Evolutionary conservation across 768 basidiomycete genomes (phyloP).

Genomic region (Favolaschia claudopus): DNA sequence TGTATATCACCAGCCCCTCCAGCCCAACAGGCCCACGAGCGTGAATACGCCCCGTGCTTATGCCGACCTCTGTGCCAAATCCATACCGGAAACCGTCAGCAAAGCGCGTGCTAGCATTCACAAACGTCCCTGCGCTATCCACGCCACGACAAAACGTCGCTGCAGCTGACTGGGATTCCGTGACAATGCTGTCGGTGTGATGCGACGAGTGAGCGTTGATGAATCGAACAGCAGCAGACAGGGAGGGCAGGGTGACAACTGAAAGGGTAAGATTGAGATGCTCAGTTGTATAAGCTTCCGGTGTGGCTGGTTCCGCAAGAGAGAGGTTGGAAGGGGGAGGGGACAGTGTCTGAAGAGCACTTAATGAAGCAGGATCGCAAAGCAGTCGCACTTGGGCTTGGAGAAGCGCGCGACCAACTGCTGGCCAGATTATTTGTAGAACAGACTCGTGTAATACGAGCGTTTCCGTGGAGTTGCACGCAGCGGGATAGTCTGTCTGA

Average conservation of each 20-base stretch:
- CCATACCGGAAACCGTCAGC: conserved; percentile 97
- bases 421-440: conserved; percentile 79
- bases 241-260: conserved; percentile 75
- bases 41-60: conserved; percentile 95
- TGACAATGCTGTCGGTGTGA: conserved; percentile 94
- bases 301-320: conserved; percentile 60
- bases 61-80: conserved; percentile 97
- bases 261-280: conserved; percentile 88
- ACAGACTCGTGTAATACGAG: conserved; percentile 83
- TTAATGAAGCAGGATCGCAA: conserved; percentile 75
- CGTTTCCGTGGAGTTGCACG: conserved; percentile 93
- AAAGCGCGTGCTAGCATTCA: conserved; percentile 96
- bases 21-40: conserved; percentile 96
- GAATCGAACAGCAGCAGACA: conserved; percentile 79
- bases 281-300: conserved; percentile 83
- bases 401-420: conserved; percentile 77
- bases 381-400: conserved; percentile 74
- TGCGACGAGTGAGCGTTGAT: conserved; percentile 95
- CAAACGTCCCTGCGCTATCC: conserved; percentile 90
- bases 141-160: conserved; percentile 85
- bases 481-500: conserved; percentile 93
- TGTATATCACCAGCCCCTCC: conserved; percentile 94
- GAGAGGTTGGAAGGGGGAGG: conserved; percentile 48
- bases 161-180: conserved; percentile 73
- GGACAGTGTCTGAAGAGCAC: conserved; percentile 53